Evolutionary conservation across 1,139 yeast species (phyloP), one percentile per base, ranked within the genome.

Genomic region (Geotrichum histeridarum): DNA sequence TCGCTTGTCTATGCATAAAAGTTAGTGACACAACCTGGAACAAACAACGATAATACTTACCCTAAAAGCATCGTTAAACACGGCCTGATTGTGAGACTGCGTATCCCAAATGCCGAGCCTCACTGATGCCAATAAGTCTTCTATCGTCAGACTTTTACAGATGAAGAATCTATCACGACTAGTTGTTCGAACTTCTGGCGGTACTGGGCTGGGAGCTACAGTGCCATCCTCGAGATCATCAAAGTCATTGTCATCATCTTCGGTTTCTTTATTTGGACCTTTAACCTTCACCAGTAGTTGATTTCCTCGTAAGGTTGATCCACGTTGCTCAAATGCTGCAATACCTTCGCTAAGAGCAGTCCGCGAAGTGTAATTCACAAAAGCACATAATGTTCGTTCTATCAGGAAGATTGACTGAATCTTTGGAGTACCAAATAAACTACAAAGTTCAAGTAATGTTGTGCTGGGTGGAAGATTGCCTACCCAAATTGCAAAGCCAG

Each of bases 401-500:
- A 73, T 73, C 55, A 73, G 57, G 53, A 72, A 72, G 36, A 73
- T 66, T 47, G 73, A 69, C 49, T 66, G 69, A 37, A 73, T 65
- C 8, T 66, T 67, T 14, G 67, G 62, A 18, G 73, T 66, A 6
- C 73, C 75, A 58, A 73, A 73, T 42, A 70, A 58, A 36, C 58
- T 58, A 48, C 72, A 62, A 42, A 73, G 62, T 54, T 72, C 73
- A 17, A 59, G 59, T 30, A 73, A 63, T 5, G 68, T 63, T 14
- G 74, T 66, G 45, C 60, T 62, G 7, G 64, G 61, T 9, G 76
- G 73, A n/a, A 73, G 60, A 54, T 73, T 73, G 8, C 76, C 76
- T 3, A 73, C 76, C 76, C 76, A 73, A 12, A 73, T 60, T 0
- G 76, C 73, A 53, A 64, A 66, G 1, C 73, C 72, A 1, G 73